These are phyloP conservation scores for Lignosus rhinocerotis DNA, from an alignment of 1,284 basidiomycete species.

Conservation along the genomic window DNA sequence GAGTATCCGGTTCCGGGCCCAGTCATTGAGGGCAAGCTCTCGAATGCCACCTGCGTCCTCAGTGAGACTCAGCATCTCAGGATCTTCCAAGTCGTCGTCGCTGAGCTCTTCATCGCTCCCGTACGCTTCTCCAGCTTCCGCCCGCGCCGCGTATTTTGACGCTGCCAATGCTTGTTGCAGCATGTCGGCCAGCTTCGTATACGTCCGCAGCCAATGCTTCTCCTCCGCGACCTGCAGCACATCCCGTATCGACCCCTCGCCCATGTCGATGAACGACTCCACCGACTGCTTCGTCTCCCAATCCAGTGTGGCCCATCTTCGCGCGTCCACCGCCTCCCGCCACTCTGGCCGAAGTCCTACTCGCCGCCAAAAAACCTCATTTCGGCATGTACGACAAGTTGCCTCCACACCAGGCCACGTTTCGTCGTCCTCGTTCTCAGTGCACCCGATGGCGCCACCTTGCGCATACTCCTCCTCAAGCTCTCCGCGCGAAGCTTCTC, in stretches of 20 bases:
- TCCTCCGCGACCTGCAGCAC: conserved; percentile 63
- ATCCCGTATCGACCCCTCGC: conserved; percentile 65
- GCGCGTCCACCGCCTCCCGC: conserved; percentile 58
- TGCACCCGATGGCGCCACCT: conserved; percentile 44
- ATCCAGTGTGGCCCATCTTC: conserved; percentile 45
- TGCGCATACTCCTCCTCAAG: conserved; percentile 39
- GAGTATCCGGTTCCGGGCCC: conserved; percentile 68
- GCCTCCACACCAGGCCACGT: conserved; percentile 63
- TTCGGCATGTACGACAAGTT: conserved; percentile 64
- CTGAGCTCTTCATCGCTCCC: conserved; percentile 42
- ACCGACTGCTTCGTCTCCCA: conserved; percentile 67
- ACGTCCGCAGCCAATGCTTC: conserved; percentile 64
- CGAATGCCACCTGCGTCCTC: conserved; percentile 61
- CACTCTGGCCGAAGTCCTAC: conserved; percentile 49
- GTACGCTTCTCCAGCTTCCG: conserved; percentile 41
- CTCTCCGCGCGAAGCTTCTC: conserved; percentile 52
- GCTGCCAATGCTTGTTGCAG: conserved; percentile 67
- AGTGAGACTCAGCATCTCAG: conserved; percentile 56
- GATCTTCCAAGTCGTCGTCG: conserved; percentile 61
- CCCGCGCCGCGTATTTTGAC: conserved; percentile 42
- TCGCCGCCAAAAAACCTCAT: conserved; percentile 60
- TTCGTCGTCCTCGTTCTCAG: conserved; percentile 71
- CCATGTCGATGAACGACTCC: conserved; percentile 68
- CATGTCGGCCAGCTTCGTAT: conserved; percentile 66
- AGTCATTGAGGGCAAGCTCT: conserved; percentile 69